These are phyloP conservation scores for Epicoccum sorghinum DNA, from an alignment of 2,329 filamentous ascomycete genomes.

Conservation along the genomic window DNA sequence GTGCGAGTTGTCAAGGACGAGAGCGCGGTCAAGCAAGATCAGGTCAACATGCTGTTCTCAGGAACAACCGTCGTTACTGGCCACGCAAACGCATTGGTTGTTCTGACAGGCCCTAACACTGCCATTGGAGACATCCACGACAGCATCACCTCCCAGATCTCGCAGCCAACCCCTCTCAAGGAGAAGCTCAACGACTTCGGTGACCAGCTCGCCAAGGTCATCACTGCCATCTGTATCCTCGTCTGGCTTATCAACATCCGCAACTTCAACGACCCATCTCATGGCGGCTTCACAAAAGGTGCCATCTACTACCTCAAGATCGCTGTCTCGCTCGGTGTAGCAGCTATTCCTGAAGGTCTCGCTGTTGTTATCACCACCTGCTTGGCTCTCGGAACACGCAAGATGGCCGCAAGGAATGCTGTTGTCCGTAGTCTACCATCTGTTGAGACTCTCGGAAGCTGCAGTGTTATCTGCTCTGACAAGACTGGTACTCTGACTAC, in stretches of 20 bases:
- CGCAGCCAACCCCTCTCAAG: slow-evolving; percentile 94
- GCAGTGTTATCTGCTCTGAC: slow-evolving; percentile 99
- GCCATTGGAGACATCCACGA: slow-evolving; percentile 99
- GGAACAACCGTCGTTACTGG: slow-evolving; percentile 97
- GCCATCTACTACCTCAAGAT: slow-evolving; percentile 99
- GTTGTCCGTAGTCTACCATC: slow-evolving; percentile 95
- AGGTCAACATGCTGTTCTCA: slow-evolving; percentile 97
- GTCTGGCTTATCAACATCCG: slow-evolving; percentile 99
- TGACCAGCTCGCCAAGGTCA: slow-evolving; percentile 94
- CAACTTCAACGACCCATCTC: slow-evolving; percentile 93
- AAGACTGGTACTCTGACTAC: slow-evolving; percentile 98
- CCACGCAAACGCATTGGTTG: slow-evolving; percentile 88
- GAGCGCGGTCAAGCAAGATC: slow-evolving; percentile 94
- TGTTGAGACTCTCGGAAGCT: slow-evolving; percentile 96
- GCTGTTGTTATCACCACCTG: slow-evolving; percentile 99
- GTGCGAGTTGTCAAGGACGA: slow-evolving; percentile 71
- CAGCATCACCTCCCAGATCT: slow-evolving; percentile 97
- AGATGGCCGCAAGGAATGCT: slow-evolving; percentile 98
- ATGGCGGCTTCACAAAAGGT: slow-evolving; percentile 93
- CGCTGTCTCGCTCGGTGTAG: slow-evolving; percentile 95
- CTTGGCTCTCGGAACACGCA: slow-evolving; percentile 90
- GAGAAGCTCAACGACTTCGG: slow-evolving; percentile 99
- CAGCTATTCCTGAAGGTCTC: slow-evolving; percentile 95
- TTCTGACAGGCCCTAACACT: slow-evolving; percentile 85
- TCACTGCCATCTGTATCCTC: slow-evolving; percentile 92